Base-by-base conservation (phyloP, 1,284 basidiomycete species). In the Ustanciosporium gigantosporum region DNA sequence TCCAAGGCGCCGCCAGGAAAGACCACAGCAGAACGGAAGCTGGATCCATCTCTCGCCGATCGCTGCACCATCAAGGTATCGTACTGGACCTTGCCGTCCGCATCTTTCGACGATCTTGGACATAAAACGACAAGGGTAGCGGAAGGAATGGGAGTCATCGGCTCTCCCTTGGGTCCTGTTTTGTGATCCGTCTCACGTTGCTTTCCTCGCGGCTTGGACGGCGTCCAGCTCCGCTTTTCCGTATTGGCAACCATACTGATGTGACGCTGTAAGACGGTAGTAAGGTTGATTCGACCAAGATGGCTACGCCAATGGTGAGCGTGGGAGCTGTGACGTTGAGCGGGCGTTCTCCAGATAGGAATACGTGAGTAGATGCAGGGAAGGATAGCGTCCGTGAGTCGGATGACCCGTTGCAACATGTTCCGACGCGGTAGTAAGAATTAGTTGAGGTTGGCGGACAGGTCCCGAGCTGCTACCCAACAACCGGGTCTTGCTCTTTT, bases 1-100 rank as follows among this genome's bases (percentile, higher is more conserved):
- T 74, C 71, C 20, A 74, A 59, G 3, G 62, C 67, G 7, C 71
- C 71, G 21, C 71, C 71, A 8, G 71, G 71, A 21, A 74, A 74
- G n/a, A 74, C 71, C 25, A 70, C 64, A 7, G 71, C 71, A 4
- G 67, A 70, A 7, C 70, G 47, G 48, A 74, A 74, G 40, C 67
- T 70, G 2, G 64, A 67, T 13, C 68, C 68, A 17, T 65, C 46
- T 7, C 69, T 39, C 0, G 70, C 64, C 0, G 67, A 70, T 11
- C 71, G 47, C 41, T 70, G 66, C 5, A 74, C 61, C 67, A 72
- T 70, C 23, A 74, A 41, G 3, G 65, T 70, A 22, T 64, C 58
- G 31, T 57, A 66, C 19, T 46, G 36, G 3, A 49, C 35, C 3
- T 34, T 24, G 2, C 35, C 45, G 11, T 41, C 22, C 5, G 41